Conservation (phyloP, 2,329 filamentous ascomycete species). For the Epicoccum nigrum region DNA sequence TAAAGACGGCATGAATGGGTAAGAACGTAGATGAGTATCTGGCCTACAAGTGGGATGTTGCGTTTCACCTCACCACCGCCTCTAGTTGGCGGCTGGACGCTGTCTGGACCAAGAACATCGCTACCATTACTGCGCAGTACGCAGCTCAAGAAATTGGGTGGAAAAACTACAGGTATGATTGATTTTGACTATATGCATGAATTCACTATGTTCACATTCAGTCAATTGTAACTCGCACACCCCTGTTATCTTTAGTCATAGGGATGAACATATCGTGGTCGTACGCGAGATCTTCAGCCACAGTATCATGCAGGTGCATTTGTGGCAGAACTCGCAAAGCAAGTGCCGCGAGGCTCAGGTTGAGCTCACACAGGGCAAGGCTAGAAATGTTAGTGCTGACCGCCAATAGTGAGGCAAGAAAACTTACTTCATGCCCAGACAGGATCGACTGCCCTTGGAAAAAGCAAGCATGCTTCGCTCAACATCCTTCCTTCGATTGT, state of each 20-base stretch:
- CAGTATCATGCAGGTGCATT: slow-evolving; percentile 31
- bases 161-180: background rate
- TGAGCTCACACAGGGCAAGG: slow-evolving; percentile 31
- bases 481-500: slow-evolving; percentile 29
- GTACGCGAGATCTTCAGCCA: slow-evolving; percentile 28
- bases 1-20: no score
- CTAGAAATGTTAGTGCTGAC: slow-evolving; percentile 17
- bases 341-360: slow-evolving; percentile 28
- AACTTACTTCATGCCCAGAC: slow-evolving; percentile 45
- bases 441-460: slow-evolving; percentile 39
- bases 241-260: slow-evolving; percentile 32
- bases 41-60: no score
- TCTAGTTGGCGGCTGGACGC: no score
- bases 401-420: background rate
- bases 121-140: no score
- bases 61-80: no score
- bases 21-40: no score
- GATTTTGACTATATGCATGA: background rate
- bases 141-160: no score
- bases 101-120: no score
- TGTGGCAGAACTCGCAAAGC: slow-evolving; percentile 32
- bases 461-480: slow-evolving; percentile 40
- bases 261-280: slow-evolving; percentile 38
- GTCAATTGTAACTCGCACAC: slow-evolving; percentile 29
- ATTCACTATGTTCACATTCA: background rate